Conservation (phyloP, 2,329 filamentous ascomycete genomes). For the Beauveria medogensis region DNA sequence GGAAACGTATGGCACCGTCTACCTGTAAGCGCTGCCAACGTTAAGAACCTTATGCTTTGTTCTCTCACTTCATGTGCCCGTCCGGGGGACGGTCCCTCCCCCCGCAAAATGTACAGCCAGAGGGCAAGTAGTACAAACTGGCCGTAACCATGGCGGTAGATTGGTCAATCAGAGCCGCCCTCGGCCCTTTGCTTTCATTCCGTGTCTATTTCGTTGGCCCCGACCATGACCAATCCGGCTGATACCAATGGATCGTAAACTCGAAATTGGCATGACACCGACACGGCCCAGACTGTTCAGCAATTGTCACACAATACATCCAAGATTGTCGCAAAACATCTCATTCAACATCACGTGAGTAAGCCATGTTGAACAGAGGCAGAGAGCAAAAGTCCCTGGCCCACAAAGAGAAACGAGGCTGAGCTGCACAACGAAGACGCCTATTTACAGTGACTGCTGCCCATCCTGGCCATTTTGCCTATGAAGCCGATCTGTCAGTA, state of each 20-base stretch:
- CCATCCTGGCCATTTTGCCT: too few relatives aligned
- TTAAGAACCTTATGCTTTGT: neutral
- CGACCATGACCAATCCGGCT: too few relatives aligned
- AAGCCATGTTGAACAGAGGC: neutral
- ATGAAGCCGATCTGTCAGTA: neutral
- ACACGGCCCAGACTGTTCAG: too few relatives aligned
- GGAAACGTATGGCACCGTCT: neutral
- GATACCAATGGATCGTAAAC: too few relatives aligned
- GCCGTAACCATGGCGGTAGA: too few relatives aligned
- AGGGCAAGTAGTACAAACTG: too few relatives aligned
- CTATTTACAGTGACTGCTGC: neutral
- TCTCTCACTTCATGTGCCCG: neutral
- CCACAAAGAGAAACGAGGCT: neutral
- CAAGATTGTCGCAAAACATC: neutral
- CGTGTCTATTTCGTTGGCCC: too few relatives aligned
- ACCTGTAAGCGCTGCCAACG: neutral
- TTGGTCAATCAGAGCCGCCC: too few relatives aligned
- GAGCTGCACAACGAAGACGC: neutral
- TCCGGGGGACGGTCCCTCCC: neutral
- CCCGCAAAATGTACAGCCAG: neutral
- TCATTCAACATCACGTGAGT: neutral
- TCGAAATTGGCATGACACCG: too few relatives aligned
- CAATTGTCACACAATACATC: too few relatives aligned
- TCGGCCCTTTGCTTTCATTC: too few relatives aligned
- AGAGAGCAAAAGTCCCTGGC: neutral